Evolutionary conservation across 345 rosid genomes (phyloP).

Genomic region (Salix arbutifolia): DNA sequence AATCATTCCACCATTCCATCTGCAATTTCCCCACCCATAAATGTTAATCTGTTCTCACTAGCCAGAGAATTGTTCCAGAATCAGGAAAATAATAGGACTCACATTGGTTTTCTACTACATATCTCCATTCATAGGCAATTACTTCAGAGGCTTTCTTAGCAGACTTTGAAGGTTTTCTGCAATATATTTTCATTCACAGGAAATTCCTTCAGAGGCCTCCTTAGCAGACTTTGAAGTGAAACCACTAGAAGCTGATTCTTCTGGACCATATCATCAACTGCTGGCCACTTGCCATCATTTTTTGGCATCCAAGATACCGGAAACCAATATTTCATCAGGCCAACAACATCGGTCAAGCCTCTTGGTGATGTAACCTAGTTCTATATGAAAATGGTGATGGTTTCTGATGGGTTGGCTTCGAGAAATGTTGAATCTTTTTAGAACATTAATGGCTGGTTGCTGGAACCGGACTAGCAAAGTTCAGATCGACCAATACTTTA

Average conservation of each 20-base stretch:
- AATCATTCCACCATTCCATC: slow-evolving; percentile 25
- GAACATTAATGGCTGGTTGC: slow-evolving; percentile 31
- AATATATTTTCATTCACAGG: slow-evolving; percentile 22
- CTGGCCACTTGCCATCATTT: slow-evolving; percentile 28
- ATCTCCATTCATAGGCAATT: slow-evolving; percentile 29
- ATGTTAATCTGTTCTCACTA: too few relatives aligned
- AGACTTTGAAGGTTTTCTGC: slow-evolving; percentile 31
- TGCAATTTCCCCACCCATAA: slow-evolving; percentile 1
- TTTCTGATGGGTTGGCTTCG: slow-evolving; percentile 24
- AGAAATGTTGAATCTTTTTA: slow-evolving; percentile 25
- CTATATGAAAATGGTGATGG: slow-evolving; percentile 26
- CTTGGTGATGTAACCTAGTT: slow-evolving; percentile 28
- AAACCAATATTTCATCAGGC: slow-evolving; percentile 28
- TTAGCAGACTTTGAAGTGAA: slow-evolving; percentile 26
- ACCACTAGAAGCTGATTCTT: slow-evolving; percentile 29
- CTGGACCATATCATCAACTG: slow-evolving; percentile 21
- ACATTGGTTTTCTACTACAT: slow-evolving; percentile 28
- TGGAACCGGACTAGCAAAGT: neutral
- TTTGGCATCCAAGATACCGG: slow-evolving; percentile 31
- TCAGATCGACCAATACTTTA: neutral
- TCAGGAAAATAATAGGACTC: neutral
- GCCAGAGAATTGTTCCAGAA: neutral
- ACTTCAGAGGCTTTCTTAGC: slow-evolving; percentile 28
- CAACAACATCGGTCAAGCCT: slow-evolving; percentile 24
- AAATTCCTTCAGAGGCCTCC: slow-evolving; percentile 34